Evolutionary conservation across 352 stramenopile genomes (phyloP).

Genomic region (Phytophthora palmivora): DNA sequence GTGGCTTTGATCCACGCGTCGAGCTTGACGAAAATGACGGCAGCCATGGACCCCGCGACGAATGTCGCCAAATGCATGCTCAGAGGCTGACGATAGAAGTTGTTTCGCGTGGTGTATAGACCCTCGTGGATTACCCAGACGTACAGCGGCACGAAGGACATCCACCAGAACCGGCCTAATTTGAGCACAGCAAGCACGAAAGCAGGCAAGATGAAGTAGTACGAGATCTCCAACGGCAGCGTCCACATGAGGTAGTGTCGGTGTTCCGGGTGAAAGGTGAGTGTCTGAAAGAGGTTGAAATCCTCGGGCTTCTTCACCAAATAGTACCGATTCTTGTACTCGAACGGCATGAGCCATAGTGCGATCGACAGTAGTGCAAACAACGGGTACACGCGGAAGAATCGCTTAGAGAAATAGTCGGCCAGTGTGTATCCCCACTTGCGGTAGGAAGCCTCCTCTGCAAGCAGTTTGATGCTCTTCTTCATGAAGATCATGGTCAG

Average conservation of each 20-base stretch:
- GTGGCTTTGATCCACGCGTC: conserved; percentile 14
- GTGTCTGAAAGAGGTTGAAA: too few relatives aligned
- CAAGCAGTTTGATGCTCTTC: conserved; percentile 20
- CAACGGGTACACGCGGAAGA: too few relatives aligned
- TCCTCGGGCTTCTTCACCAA: too few relatives aligned
- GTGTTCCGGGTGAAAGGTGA: conserved; percentile 16
- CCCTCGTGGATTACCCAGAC: conserved; percentile 23
- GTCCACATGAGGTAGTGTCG: conserved; percentile 22
- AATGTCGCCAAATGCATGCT: conserved; percentile 20
- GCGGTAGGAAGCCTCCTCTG: too few relatives aligned
- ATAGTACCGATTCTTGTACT: too few relatives aligned
- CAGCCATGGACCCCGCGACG: conserved; percentile 13
- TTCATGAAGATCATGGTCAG: conserved; percentile 31
- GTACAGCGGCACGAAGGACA: conserved; percentile 8
- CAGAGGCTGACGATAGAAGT: conserved; percentile 13
- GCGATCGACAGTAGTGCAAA: too few relatives aligned
- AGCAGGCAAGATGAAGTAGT: conserved; percentile 19
- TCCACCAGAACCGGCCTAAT: conserved; percentile 19
- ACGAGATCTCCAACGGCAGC: conserved; percentile 17
- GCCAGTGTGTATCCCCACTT: too few relatives aligned
- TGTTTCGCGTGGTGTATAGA: conserved; percentile 3
- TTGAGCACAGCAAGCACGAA: conserved; percentile 15
- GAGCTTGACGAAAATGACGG: conserved; percentile 17
- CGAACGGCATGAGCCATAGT: too few relatives aligned
- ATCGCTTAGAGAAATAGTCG: too few relatives aligned